Base-by-base conservation (phyloP, 768 basidiomycete genomes). In the Artomyces pyxidatus region DNA sequence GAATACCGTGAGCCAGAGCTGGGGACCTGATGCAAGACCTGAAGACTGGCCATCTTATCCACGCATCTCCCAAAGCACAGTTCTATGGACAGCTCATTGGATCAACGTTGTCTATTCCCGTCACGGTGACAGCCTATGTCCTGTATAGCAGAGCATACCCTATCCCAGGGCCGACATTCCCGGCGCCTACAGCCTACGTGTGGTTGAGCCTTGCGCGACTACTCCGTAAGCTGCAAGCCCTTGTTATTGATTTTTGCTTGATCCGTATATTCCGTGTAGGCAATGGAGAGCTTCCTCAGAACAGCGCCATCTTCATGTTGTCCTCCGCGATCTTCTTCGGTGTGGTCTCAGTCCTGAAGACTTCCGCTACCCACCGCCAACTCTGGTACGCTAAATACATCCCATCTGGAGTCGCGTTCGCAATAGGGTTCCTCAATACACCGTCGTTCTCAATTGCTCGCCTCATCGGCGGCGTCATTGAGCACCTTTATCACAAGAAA, bases 1-100 rank as follows among this genome's bases (percentile, higher is more conserved):
- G 17, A 28, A n/a, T n/a, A n/a, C n/a, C n/a, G n/a, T n/a, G n/a
- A n/a, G n/a, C n/a, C 55, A 93, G 89, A 64, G 92, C 94, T 6
- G 95, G 93, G 14, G 95, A 98, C 62, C 78, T 97, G 8, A 97
- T 98, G 95, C 95, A 98, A 69, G 95, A 98, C 66, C 71, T 98
- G 51, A 98, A 98, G 69, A 96, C 95, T 2, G 95, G 95, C 0
- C 90, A 96, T 64, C 71, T 98, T n/a, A 78, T 90, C 47, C 78
- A 76, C 54, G 93, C 93, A 8, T 94, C 92, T 21, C 95, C 95
- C 41, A 75, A 90, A 58, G 90, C 91, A 2, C 95, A 95, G 61
- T 96, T 97, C 63, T 94, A 83, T 58, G 90, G 91, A 8, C 91
- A 98, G 64, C 71, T 98, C 42, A 84, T 97, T 48, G 95, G 95